Conservation (phyloP, 331 rosid species). For the Quercus tomentella region DNA sequence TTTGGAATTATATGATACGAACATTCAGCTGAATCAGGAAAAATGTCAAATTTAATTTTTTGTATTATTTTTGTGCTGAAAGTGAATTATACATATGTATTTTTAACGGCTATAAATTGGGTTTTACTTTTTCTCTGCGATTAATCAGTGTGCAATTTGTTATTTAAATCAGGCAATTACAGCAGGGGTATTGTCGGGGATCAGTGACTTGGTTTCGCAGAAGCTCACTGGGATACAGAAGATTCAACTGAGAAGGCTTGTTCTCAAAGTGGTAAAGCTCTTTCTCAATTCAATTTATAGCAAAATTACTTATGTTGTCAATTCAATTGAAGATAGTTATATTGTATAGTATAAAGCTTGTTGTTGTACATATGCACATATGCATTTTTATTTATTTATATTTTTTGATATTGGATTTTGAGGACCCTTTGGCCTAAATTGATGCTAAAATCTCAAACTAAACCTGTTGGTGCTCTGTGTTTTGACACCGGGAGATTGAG, state of each 20-base stretch:
- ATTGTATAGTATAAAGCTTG: too few relatives aligned
- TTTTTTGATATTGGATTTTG: not conserved
- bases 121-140: not conserved
- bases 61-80: not conserved
- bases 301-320: not conserved
- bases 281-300: not conserved
- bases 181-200: slow-evolving; percentile 71
- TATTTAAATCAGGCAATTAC: slow-evolving; percentile 56
- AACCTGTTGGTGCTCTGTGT: not conserved
- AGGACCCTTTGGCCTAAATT: not conserved
- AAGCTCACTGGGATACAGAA: slow-evolving; percentile 85
- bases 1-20: not conserved
- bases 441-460: not conserved
- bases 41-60: not conserved
- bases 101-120: not conserved
- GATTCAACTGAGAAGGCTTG: slow-evolving; percentile 63
- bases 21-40: not conserved
- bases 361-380: too few relatives aligned
- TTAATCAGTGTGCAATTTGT: not conserved
- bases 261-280: slow-evolving; percentile 69
- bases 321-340: not conserved
- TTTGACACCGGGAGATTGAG: not conserved
- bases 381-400: too few relatives aligned
- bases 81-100: not conserved
- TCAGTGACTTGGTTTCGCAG: slow-evolving; percentile 82